Percentiles rank a stretch among this genome's conserved stretches.
Evolutionary conservation across 768 basidiomycete genomes (phyloP).

Genomic region (Trametes villosa): DNA sequence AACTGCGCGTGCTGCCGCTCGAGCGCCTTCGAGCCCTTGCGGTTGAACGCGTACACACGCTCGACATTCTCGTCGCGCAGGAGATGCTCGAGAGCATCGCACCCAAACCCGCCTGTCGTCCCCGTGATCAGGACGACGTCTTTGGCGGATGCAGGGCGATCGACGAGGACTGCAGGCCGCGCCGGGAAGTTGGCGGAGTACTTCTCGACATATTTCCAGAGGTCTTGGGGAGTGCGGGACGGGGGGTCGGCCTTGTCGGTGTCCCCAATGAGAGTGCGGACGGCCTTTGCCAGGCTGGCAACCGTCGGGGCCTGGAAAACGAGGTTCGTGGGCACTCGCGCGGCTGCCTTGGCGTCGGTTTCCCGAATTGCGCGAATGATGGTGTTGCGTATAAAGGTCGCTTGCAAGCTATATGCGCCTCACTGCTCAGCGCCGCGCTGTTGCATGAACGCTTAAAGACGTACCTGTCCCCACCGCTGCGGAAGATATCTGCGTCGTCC

Average conservation of each 20-base stretch:
- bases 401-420: constrained; percentile 30
- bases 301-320: constrained; percentile 48
- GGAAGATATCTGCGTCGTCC: constrained; percentile 29
- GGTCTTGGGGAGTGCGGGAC: constrained; percentile 23
- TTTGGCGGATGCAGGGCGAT: background rate
- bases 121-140: constrained; percentile 38
- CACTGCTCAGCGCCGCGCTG: too few species aligned
- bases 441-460: background rate
- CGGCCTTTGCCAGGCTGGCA: constrained; percentile 26
- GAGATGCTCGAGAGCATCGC: constrained; percentile 30
- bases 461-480: constrained; percentile 31
- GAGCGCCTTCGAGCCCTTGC: constrained; percentile 23
- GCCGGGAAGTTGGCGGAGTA: constrained; percentile 33
- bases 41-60: constrained; percentile 31
- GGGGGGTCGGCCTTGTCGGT: constrained; percentile 29
- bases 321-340: constrained; percentile 34
- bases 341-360: constrained; percentile 35
- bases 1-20: constrained; percentile 36
- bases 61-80: constrained; percentile 17
- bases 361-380: constrained; percentile 33
- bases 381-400: constrained; percentile 38
- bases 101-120: constrained; percentile 38
- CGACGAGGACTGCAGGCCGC: constrained; percentile 22
- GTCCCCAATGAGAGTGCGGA: background rate
- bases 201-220: constrained; percentile 42